Percentiles rank a stretch among this genome's conserved stretches.
These are phyloP conservation scores for Kuraishia ogatae DNA, from an alignment of 805 yeast genomes.

Conservation along the genomic window DNA sequence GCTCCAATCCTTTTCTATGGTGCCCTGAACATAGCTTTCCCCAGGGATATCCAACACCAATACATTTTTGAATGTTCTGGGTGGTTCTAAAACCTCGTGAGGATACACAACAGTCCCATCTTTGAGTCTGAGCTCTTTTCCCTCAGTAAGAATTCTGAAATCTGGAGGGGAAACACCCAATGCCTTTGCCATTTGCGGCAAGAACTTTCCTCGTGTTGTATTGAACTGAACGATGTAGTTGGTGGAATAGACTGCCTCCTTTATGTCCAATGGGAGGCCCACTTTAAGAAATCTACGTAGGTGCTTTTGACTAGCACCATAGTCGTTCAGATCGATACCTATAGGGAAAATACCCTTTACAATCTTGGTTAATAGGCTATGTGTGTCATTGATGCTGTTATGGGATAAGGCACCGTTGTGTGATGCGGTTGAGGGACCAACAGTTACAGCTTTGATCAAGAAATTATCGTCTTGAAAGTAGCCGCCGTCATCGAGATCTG, in stretches of 20 bases:
- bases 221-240: constrained; percentile 61
- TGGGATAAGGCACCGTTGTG: neutral
- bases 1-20: constrained; percentile 17
- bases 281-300: neutral
- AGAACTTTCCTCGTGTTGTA: constrained; percentile 71
- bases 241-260: constrained; percentile 27
- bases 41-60: constrained; percentile 71
- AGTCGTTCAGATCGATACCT: neutral
- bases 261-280: neutral
- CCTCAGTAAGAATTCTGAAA: constrained; percentile 52
- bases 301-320: neutral
- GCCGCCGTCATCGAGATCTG: constrained; percentile 7
- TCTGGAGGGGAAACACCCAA: constrained; percentile 61
- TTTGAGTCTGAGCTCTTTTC: constrained; percentile 44
- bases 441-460: neutral
- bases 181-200: constrained; percentile 51
- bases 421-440: neutral
- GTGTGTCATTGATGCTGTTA: neutral
- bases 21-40: constrained; percentile 28
- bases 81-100: constrained; percentile 62
- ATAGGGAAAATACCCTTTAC: constrained; percentile 10
- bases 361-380: neutral
- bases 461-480: constrained; percentile 5
- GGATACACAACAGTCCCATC: constrained; percentile 56
- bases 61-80: constrained; percentile 48